Base-by-base conservation (phyloP, 139 green algal genomes). In the Coelastrella sp. region DNA sequence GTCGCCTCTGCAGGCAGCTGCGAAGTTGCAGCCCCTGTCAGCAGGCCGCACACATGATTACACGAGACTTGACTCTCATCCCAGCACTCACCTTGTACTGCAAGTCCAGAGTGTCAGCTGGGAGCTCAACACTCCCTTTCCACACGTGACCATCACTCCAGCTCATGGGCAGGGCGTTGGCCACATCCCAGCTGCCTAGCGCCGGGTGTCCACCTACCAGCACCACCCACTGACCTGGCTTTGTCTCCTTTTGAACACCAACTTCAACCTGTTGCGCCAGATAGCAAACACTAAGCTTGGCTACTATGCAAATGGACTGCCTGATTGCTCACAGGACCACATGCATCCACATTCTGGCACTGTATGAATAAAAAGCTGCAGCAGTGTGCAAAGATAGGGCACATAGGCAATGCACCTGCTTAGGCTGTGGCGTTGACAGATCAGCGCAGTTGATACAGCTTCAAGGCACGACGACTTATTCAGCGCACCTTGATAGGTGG, bases 121-220 rank as follows among this genome's bases (percentile, higher is more conserved):
- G 64, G 54, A 92, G 71, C 89, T 89, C 74, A 5, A 92, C 71
- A 58, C 32, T 81, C 5, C 74, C 71, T 14, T 73, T 84, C 89
- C 89, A 92, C 64, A 92, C 89, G 56, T 92, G 80, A 5, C 89
- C 89, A 8, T 89, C 74, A 22, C 22, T 89, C 89, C 89, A 92
- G 58, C 59, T 22, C 89, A 92, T 76, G 58, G 81, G 19, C 80
- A 83, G 7, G 7, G 89, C 89, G 0, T 19, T 64, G 11, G 56
- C 73, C 23, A 86, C 7, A 65, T 54, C 68, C 89, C 89, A 92
- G 19, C 17, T 74, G 22, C 89, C 89, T 73, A 92, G 20, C 5
- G n/a, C 22, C 19, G 81, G 81, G 19, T 81, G 81, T 61, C 73
- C 83, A 65, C 89, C 89, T 6, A 89, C 75, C 22, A 92, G 58